Evolutionary conservation across 352 stramenopile species (phyloP).

Genomic region (Phytophthora pinifolia): DNA sequence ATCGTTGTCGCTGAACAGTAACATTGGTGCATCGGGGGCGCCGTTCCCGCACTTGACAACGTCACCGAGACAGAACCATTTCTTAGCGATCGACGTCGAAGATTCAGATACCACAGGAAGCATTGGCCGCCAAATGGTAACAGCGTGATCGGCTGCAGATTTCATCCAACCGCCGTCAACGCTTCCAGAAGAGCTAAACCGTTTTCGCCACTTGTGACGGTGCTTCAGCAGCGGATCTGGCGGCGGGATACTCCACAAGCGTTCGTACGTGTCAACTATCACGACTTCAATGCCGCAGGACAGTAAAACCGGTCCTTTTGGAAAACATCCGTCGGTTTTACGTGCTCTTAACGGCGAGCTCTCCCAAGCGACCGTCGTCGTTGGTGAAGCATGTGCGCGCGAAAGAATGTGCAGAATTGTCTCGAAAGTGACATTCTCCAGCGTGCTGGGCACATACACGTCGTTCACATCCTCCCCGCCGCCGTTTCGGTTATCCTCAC

Average conservation of each 20-base stretch:
- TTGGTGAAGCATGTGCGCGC: slow-evolving; percentile 47
- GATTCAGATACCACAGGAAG: slow-evolving; percentile 45
- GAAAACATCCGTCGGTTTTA: slow-evolving; percentile 49
- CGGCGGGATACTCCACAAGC: slow-evolving; percentile 80
- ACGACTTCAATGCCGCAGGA: slow-evolving; percentile 73
- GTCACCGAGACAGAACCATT: slow-evolving; percentile 78
- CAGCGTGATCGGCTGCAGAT: slow-evolving; percentile 45
- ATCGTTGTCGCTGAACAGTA: slow-evolving; percentile 61
- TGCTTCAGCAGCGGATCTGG: slow-evolving; percentile 77
- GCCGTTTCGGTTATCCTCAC: slow-evolving; percentile 8
- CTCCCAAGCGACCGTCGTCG: slow-evolving; percentile 47
- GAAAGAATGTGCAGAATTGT: slow-evolving; percentile 82
- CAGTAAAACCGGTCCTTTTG: slow-evolving; percentile 73
- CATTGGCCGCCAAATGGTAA: slow-evolving; percentile 76
- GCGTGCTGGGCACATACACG: slow-evolving; percentile 23
- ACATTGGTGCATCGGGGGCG: slow-evolving; percentile 47
- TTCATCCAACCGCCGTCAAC: slow-evolving; percentile 40
- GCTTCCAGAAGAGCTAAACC: slow-evolving; percentile 10
- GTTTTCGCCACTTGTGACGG: slow-evolving; percentile 82
- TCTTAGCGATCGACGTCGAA: slow-evolving; percentile 18
- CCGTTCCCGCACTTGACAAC: slow-evolving; percentile 67
- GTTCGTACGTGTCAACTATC: slow-evolving; percentile 76
- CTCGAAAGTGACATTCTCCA: slow-evolving; percentile 74
- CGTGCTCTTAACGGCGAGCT: slow-evolving; percentile 33
- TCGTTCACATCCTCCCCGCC: slow-evolving; percentile 22